phyloP scores from a whole-genome alignment of 1,284 basidiomycete genomes.

The Pascua sp. region DNA sequence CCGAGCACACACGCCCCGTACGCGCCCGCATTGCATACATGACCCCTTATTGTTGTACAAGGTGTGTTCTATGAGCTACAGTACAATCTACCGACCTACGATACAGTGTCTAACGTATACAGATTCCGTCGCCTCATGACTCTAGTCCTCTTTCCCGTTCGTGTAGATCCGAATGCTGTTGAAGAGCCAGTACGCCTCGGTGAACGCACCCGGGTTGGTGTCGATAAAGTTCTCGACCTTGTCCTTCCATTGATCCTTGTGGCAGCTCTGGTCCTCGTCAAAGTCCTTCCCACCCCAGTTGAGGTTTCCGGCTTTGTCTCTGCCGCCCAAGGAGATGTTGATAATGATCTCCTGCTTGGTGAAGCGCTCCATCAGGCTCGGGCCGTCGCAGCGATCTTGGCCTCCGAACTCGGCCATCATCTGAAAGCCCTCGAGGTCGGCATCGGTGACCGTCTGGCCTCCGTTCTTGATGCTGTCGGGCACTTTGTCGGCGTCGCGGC shows the following conservation, averaged over 20 bases:
- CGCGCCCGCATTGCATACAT: no score
- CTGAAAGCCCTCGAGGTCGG: conserved; percentile 3
- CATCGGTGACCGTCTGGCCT: conserved; percentile 3
- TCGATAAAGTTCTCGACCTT: conserved; percentile 6
- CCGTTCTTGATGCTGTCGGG: conserved; percentile 3
- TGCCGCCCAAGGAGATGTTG: conserved; percentile 46
- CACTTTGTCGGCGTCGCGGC: conserved; percentile 1
- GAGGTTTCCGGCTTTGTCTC: no score
- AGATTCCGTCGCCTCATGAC: no score
- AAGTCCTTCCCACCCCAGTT: conserved; percentile 30
- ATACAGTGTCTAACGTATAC: no score
- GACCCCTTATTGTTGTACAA: no score
- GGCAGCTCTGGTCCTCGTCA: not conserved
- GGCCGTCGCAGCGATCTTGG: conserved; percentile 7
- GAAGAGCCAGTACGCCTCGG: conserved; percentile 63
- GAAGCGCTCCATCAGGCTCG: conserved; percentile 1
- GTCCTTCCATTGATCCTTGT: not conserved
- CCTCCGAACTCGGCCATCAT: conserved; percentile 13
- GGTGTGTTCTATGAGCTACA: no score
- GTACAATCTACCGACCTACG: no score
- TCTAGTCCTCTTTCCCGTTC: no score
- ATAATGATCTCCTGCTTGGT: conserved; percentile 27
- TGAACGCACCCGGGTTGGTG: conserved; percentile 57
- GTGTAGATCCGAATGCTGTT: conserved; percentile 59
- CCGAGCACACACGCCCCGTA: no score